Percentiles rank a stretch among this genome's conserved stretches.
These are phyloP conservation scores for Sphaerobolus stellatus DNA, from an alignment of 1,284 basidiomycete species.

Conservation along the genomic window DNA sequence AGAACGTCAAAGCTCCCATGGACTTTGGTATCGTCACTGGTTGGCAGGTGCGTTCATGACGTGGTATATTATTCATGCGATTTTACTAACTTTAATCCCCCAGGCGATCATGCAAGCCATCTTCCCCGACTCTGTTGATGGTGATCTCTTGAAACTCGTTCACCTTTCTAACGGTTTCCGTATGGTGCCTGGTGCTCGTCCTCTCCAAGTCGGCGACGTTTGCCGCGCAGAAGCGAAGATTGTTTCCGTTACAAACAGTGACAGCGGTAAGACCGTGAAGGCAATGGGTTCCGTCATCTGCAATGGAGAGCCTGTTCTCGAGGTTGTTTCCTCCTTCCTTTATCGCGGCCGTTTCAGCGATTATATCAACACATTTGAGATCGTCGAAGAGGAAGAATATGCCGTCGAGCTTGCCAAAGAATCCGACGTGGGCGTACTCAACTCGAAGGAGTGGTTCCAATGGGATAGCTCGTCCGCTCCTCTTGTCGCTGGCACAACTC, in stretches of 20 bases:
- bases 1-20: constrained; percentile 86
- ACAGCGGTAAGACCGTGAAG: constrained; percentile 91
- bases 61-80: constrained; percentile 14
- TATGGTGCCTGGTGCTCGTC: constrained; percentile 74
- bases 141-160: constrained; percentile 92
- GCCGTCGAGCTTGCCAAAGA: constrained; percentile 74
- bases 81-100: constrained; percentile 13
- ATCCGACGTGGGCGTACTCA: constrained; percentile 84
- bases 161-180: constrained; percentile 97
- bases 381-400: constrained; percentile 86
- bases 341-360: constrained; percentile 95
- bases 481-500: constrained; percentile 75
- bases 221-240: constrained; percentile 91
- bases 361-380: constrained; percentile 95
- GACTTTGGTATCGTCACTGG: constrained; percentile 98
- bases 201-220: constrained; percentile 83
- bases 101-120: constrained; percentile 96
- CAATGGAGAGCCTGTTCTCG: constrained; percentile 78
- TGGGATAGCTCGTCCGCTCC: constrained; percentile 87
- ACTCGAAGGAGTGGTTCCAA: constrained; percentile 97
- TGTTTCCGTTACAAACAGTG: constrained; percentile 86
- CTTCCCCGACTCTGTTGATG: constrained; percentile 89
- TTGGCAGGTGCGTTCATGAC: constrained; percentile 74
- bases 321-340: constrained; percentile 93
- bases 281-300: constrained; percentile 87